These are phyloP conservation scores for Arthrinium phaeospermum DNA, from an alignment of 2,329 filamentous ascomycete genomes.

Conservation along the genomic window DNA sequence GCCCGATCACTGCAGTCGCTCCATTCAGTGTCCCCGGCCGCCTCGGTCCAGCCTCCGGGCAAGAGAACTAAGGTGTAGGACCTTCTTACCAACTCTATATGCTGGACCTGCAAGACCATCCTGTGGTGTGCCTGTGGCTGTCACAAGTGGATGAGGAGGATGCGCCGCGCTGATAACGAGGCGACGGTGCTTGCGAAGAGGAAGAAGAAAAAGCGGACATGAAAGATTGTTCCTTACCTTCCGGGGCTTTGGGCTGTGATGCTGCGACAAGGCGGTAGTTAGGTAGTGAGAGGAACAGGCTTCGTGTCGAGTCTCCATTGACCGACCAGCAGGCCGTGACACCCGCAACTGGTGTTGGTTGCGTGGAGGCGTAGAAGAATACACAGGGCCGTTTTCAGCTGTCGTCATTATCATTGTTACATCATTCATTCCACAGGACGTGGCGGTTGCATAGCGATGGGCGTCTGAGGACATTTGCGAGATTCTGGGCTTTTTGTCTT, in stretches of 20 bases:
- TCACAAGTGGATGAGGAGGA: slow-evolving; percentile 29
- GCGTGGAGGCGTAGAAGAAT: not conserved
- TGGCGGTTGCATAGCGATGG: slow-evolving; percentile 1
- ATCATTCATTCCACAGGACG: not conserved
- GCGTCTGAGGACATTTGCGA: not conserved
- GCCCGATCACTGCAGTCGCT: not conserved
- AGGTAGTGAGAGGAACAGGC: not conserved
- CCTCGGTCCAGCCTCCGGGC: not conserved
- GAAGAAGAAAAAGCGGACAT: not conserved
- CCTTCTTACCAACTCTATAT: not conserved
- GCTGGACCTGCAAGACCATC: not conserved
- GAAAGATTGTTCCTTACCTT: not conserved
- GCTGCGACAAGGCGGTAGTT: not conserved
- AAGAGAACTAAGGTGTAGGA: slow-evolving; percentile 14
- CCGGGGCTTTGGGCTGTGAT: not conserved
- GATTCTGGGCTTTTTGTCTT: not conserved
- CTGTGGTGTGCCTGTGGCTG: slow-evolving; percentile 1
- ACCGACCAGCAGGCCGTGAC: not conserved
- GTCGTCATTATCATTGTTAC: not conserved
- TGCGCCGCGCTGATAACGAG: not conserved
- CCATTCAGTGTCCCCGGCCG: not conserved
- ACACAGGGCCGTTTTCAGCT: not conserved
- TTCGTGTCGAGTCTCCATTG: not conserved
- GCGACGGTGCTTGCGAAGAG: not conserved
- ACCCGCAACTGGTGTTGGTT: not conserved